These are phyloP conservation scores for Pyricularia pennisetigena DNA, from an alignment of 2,329 filamentous ascomycete genomes.

Conservation along the genomic window DNA sequence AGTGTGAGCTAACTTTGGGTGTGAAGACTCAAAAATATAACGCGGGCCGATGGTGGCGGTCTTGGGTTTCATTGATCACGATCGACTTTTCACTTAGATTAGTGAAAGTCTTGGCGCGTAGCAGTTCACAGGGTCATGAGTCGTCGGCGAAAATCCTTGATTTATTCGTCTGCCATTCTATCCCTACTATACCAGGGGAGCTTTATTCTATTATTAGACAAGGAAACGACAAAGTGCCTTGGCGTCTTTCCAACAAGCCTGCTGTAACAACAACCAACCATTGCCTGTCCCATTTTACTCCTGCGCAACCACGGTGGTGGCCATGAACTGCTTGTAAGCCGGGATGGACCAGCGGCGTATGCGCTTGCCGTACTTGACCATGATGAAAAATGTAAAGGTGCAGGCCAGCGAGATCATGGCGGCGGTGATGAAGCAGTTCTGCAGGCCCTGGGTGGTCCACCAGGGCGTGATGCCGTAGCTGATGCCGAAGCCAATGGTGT, in stretches of 20 bases:
- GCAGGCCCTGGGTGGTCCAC: conserved; percentile 19
- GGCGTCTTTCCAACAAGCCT: neutral
- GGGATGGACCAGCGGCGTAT: conserved; percentile 10
- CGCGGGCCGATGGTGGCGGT: too few relatives aligned
- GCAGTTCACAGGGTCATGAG: too few relatives aligned
- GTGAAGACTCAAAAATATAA: too few relatives aligned
- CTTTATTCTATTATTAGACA: neutral
- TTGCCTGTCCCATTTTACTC: neutral
- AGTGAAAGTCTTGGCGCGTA: too few relatives aligned
- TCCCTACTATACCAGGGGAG: neutral
- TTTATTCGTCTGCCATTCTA: neutral
- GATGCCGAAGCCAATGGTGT: conserved; percentile 17
- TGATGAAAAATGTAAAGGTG: conserved; percentile 16
- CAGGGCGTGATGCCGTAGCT: conserved; percentile 24
- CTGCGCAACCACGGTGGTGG: conserved; percentile 4
- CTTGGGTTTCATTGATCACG: too few relatives aligned
- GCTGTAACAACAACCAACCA: neutral
- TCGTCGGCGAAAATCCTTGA: neutral
- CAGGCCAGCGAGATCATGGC: conserved; percentile 18
- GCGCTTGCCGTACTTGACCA: conserved; percentile 20
- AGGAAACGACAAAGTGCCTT: neutral
- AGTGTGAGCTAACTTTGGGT: too few relatives aligned
- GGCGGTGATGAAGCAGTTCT: conserved; percentile 22
- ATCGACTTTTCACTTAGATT: too few relatives aligned
- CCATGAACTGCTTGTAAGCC: conserved; percentile 6